These are phyloP conservation scores for Zalaria sp. DNA, from an alignment of 2,329 filamentous ascomycete genomes.

Conservation along the genomic window DNA sequence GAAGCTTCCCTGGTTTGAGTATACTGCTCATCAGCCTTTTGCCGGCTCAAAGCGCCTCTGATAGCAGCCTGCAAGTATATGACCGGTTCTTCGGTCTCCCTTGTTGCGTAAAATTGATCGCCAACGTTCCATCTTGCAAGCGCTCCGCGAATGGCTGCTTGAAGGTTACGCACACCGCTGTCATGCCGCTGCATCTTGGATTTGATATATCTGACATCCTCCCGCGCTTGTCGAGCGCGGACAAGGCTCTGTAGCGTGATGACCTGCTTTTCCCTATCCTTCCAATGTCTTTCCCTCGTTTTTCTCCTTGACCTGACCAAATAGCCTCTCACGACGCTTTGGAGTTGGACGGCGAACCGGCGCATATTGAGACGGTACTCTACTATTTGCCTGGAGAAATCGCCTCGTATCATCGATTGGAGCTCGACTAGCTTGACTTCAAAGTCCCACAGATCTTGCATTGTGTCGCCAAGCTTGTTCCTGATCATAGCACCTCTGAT, in stretches of 20 bases:
- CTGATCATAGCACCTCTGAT: conserved; percentile 68
- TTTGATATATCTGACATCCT: conserved; percentile 31
- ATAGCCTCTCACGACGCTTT: conserved; percentile 66
- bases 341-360: conserved; percentile 62
- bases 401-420: conserved; percentile 75
- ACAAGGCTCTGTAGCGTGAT: conserved; percentile 71
- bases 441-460: conserved; percentile 81
- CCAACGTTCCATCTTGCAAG: conserved; percentile 40
- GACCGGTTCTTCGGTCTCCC: conserved; percentile 20
- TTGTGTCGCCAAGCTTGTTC: conserved; percentile 61
- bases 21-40: conserved; percentile 37
- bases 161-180: conserved; percentile 28
- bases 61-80: conserved; percentile 30
- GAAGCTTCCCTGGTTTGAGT: conserved; percentile 49
- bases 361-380: conserved; percentile 74
- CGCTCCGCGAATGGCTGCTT: conserved; percentile 33
- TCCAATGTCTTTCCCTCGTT: conserved; percentile 53
- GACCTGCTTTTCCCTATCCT: conserved; percentile 51
- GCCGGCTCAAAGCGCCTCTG: conserved; percentile 30
- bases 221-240: conserved; percentile 45
- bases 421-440: conserved; percentile 68
- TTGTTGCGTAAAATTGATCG: conserved; percentile 28
- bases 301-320: conserved; percentile 51
- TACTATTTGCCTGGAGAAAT: conserved; percentile 72
- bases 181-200: conserved; percentile 31